Base-by-base conservation (phyloP, 73 alveolate genomes). In the Stentor coeruleus region DNA sequence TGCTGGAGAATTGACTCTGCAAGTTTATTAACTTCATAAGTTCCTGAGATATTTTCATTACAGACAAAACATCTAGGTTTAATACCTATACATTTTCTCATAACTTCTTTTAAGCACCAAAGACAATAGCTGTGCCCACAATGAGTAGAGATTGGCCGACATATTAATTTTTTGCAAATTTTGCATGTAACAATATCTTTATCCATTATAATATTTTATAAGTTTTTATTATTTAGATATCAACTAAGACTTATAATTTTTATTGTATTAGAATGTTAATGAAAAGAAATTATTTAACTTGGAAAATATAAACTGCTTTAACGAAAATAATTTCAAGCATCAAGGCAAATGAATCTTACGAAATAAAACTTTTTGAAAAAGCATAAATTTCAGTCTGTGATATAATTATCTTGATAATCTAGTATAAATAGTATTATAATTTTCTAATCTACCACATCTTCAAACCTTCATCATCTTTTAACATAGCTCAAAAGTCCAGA, bases 41-140 rank as follows among this genome's bases (percentile, higher is more conserved):
- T 49, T 49, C 66, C 20, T 11, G 66, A 20, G 20, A 49, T 49
- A 11, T 49, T 49, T 49, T 6, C 6, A 20, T 49, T 49, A 20
- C 66, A 49, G 66, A 6, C 6, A 20, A 49, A 49, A 49, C 66
- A 49, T 11, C 66, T 6, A 49, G 66, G 66, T 49, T 6, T 49
- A 11, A 20, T 11, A 20, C 20, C 66, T 49, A 49, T 49, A 20
- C 6, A 49, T 6, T 20, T 66, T 66, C 39, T 20, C 11, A 66
- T 15, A 66, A 26, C 42, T 33, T 66, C 79, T 66, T 66, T 26
- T 0, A 66, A 15, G 79, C 79, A 66, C 26, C 26, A 1, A 20
- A 66, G 11, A 2, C 79, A 66, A 33, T 28, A 66, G 41, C 33
- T 66, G 37, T 66, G 79, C 39, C 79, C 79, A 66, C 79, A 66